phyloP scores from a whole-genome alignment of 257 asterid genomes.

The Sherardia arvensis region DNA sequence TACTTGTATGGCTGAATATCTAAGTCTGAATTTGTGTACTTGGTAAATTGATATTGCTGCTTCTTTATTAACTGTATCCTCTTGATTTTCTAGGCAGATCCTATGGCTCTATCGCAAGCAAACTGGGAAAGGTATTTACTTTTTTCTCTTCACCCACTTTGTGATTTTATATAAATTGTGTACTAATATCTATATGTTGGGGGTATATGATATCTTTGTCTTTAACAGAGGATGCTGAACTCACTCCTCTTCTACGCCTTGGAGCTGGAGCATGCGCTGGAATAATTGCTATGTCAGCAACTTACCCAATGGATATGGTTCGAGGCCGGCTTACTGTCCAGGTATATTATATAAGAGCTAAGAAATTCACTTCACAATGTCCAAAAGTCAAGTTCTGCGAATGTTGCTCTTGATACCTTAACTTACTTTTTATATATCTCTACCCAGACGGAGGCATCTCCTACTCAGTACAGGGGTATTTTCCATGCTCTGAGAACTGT shows the following conservation, averaged over 20 bases:
- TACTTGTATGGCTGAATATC: neutral
- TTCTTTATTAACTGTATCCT: constrained; percentile 13
- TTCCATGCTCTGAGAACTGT: constrained; percentile 86
- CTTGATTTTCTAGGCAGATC: constrained; percentile 55
- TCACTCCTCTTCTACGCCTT: constrained; percentile 79
- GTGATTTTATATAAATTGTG: neutral
- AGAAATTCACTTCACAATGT: neutral
- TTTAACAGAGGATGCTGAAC: constrained; percentile 68
- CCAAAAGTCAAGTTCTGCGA: neutral
- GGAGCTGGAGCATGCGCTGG: constrained; percentile 99
- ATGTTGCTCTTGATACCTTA: neutral
- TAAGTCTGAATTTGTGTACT: neutral
- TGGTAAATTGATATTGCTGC: neutral
- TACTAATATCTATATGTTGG: neutral
- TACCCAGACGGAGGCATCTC: constrained; percentile 75
- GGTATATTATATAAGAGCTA: constrained; percentile 27
- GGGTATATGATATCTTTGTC: neutral
- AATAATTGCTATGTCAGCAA: constrained; percentile 98
- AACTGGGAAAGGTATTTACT: constrained; percentile 64
- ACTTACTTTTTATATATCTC: constrained; percentile 12
- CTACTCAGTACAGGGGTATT: constrained; percentile 91
- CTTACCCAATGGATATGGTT: constrained; percentile 99
- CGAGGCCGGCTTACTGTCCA: constrained; percentile 95
- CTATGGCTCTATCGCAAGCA: constrained; percentile 55
- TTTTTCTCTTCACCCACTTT: neutral